phyloP scores from a whole-genome alignment of 139 green algal genomes.

The Chlorella sp. region DNA sequence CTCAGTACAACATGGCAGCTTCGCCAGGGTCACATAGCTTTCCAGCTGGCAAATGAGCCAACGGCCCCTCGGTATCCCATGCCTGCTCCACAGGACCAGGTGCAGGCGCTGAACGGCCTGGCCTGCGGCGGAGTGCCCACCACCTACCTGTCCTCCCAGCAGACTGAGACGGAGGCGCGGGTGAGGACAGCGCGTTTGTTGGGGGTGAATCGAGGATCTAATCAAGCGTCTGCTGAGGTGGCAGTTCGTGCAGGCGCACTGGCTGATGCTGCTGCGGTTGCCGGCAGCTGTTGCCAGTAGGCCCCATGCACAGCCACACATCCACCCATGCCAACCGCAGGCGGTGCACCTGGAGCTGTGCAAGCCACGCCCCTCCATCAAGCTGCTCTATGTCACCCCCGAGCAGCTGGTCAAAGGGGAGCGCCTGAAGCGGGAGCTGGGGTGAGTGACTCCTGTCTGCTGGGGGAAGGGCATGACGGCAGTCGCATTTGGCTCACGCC shows the following conservation, averaged over 20 bases:
- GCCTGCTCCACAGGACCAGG: slow-evolving; percentile 53
- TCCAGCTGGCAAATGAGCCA: no score
- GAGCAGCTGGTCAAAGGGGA: slow-evolving; percentile 66
- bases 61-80: no score
- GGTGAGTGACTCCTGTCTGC: not conserved
- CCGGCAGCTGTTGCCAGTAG: no score
- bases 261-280: no score
- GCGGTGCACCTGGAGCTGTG: slow-evolving; percentile 59
- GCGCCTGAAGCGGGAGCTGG: slow-evolving; percentile 40
- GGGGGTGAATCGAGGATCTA: no score
- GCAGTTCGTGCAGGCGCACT: no score
- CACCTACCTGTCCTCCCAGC: slow-evolving; percentile 80
- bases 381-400: slow-evolving; percentile 93
- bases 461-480: no score
- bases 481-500: no score
- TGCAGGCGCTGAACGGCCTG: slow-evolving; percentile 58
- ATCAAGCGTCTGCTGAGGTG: no score
- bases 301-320: no score
- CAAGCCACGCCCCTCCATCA: slow-evolving; percentile 62
- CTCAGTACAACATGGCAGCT: no score
- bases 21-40: no score
- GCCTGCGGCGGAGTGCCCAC: slow-evolving; percentile 73
- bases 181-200: not conserved
- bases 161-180: slow-evolving; percentile 55
- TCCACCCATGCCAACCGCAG: not conserved